Base-by-base conservation (phyloP, 78 protist species). In the Chrysochromulina parva region DNA sequence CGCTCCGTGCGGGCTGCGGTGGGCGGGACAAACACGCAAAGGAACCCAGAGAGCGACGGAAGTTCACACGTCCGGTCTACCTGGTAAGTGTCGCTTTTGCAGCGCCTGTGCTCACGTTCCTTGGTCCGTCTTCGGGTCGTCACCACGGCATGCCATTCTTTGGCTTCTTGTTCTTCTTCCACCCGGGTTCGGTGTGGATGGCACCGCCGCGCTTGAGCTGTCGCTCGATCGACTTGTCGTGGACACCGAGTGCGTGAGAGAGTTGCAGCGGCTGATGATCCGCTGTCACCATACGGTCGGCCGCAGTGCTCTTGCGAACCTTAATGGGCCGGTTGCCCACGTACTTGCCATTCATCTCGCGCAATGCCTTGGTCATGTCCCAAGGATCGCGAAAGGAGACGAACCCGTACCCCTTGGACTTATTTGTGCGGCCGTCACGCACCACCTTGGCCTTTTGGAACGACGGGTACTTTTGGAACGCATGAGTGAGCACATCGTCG, bases 321-420 rank as follows among this genome's bases (percentile, higher is more conserved):
- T 89, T 92, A 26, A 90, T 24, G 28, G 95, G 95, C 52, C 95
- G 60, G 24, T 20, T 57, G 24, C 95, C 95, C 1, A 94, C 53
- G 92, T 94, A 93, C 67, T 94, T 93, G 26, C 92, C 92, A 19
- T 94, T 9, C 94, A 92, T 95, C 59, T 95, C 96, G 6, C 67
- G 90, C 26, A 94, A 10, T 17, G 97, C 97, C 53, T 53, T 76
- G 1, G 92, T 53, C 85, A 65, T 95, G 89, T 96, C 97, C 47
- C 57, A 85, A n/a, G 97, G 93, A 53, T 89, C 89, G 4, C 78
- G 17, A 69, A 95, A 95, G 28, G 94, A 85, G 24, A 96, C 95
- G 17, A 96, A 96, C 26, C 96, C 97, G 86, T 92, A 96, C 26
- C 97, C 97, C 80, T 76, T 92, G 5, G 96, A 50, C 81, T 95